Percentiles rank a stretch among this genome's conserved stretches.
Conservation (phyloP, 306 rosid genomes). For the Rosa chinensis region DNA sequence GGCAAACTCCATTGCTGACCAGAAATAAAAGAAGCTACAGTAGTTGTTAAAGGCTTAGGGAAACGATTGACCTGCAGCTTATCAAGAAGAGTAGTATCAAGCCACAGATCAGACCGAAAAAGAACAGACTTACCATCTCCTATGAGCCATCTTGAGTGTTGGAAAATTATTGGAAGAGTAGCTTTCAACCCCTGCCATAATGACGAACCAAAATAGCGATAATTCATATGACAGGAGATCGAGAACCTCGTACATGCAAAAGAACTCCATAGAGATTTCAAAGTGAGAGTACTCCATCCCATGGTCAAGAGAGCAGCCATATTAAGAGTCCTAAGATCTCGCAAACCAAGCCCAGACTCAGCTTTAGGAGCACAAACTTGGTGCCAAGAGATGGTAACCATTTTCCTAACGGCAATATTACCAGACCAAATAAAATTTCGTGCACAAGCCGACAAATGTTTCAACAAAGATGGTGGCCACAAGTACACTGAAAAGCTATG, state of each 20-base stretch:
- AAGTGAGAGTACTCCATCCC: not conserved
- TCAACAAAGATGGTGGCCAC: too few relatives aligned
- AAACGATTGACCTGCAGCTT: too few relatives aligned
- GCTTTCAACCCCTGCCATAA: not conserved
- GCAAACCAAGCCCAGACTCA: too few relatives aligned
- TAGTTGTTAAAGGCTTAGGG: not conserved
- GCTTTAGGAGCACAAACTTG: too few relatives aligned
- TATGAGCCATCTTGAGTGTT: not conserved
- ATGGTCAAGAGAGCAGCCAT: too few relatives aligned
- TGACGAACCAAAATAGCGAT: not conserved
- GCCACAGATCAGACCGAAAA: not conserved
- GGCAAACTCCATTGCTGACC: not conserved
- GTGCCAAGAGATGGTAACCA: too few relatives aligned
- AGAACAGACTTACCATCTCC: not conserved
- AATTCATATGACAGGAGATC: not conserved
- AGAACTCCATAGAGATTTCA: not conserved
- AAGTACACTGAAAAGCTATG: too few relatives aligned
- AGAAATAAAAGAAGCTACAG: not conserved
- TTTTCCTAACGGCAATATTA: too few relatives aligned
- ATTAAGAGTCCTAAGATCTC: too few relatives aligned
- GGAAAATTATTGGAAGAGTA: not conserved
- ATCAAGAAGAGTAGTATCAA: too few relatives aligned
- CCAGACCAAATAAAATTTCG: too few relatives aligned
- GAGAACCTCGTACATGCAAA: not conserved
- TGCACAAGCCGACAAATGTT: too few relatives aligned